A percentile compares a stretch with the other conserved stretches of the same genome.
Evolutionary conservation across 345 rosid genomes (phyloP).

Genomic region (Gossypium raimondii): DNA sequence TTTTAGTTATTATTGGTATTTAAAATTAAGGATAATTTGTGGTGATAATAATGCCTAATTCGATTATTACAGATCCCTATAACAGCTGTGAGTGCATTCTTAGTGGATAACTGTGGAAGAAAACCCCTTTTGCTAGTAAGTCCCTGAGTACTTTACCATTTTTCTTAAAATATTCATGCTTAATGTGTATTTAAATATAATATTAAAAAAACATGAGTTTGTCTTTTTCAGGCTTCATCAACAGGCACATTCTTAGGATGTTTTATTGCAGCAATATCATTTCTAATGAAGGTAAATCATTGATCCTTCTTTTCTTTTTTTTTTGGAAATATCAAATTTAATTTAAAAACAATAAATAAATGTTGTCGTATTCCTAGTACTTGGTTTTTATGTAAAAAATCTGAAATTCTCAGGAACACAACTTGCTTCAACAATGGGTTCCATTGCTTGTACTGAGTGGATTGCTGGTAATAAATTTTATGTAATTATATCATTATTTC

Average conservation of each 20-base stretch:
- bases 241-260: slow-evolving; percentile 16
- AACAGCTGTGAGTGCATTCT: slow-evolving; percentile 5
- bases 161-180: no score
- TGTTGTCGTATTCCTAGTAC: not conserved
- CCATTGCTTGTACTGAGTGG: slow-evolving; percentile 14
- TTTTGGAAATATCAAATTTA: no score
- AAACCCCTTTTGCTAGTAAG: slow-evolving; percentile 14
- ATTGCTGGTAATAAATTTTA: slow-evolving; percentile 5
- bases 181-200: no score
- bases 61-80: slow-evolving; percentile 2
- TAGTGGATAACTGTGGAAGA: slow-evolving; percentile 15
- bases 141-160: not conserved
- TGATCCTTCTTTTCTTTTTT: not conserved
- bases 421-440: slow-evolving; percentile 7
- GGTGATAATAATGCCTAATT: not conserved
- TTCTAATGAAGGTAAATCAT: slow-evolving; percentile 1
- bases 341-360: no score
- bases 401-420: not conserved
- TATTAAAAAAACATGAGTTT: not conserved
- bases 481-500: not conserved
- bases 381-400: not conserved
- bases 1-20: no score
- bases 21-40: no score
- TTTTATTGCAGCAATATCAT: slow-evolving; percentile 14
- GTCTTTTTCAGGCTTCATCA: slow-evolving; percentile 2